Base-by-base conservation (phyloP, 108 stramenopile genomes). In the Mediolabrus comicus region DNA sequence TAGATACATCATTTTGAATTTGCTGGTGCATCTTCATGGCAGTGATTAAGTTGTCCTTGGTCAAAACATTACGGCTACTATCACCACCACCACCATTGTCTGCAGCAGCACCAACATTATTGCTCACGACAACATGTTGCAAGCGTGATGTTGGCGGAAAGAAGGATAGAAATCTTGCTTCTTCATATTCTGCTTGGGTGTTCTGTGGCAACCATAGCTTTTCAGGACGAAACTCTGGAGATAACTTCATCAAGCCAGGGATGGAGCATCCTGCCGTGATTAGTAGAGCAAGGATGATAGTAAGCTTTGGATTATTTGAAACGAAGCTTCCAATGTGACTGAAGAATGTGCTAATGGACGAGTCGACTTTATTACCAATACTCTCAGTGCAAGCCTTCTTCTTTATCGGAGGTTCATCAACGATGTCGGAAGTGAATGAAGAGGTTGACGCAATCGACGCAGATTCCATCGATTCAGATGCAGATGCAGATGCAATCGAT, bases 131-230 rank as follows among this genome's bases (percentile, higher is more conserved):
- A 10, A 83, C 58, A 19, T 53, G 71, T 46, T 85, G 75, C 68
- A 86, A 81, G 2, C 85, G 69, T 22, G 75, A 32, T 22, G 57
- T 72, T 30, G 67, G 25, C 12, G 75, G 58, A 62, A 81, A 89
- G 60, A 77, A 86, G 4, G 13, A 5, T 27, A 76, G 26, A 34
- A 78, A 89, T 38, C 22, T 49, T 17, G 51, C 55, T 12, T 71
- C 65, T 66, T 89, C 85, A 14, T 36, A 71, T 51, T 84, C 81
- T 0, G 86, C 89, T 3, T 24, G 11, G 0, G 89, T 90, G 41
- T 72, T 69, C 46, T 90, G 89, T 3, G 89, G 89, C 5, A 87
- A 75, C 89, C 89, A 90, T 27, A 90, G 57, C 36, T 90, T 61
- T 52, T 87, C 86, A 4, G 68, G 62, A 16, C 88, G 75, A 63